A percentile compares a stretch with the other conserved stretches of the same genome.
phyloP scores from a whole-genome alignment of 768 basidiomycete species.

The Xanthoconium purpureum region DNA sequence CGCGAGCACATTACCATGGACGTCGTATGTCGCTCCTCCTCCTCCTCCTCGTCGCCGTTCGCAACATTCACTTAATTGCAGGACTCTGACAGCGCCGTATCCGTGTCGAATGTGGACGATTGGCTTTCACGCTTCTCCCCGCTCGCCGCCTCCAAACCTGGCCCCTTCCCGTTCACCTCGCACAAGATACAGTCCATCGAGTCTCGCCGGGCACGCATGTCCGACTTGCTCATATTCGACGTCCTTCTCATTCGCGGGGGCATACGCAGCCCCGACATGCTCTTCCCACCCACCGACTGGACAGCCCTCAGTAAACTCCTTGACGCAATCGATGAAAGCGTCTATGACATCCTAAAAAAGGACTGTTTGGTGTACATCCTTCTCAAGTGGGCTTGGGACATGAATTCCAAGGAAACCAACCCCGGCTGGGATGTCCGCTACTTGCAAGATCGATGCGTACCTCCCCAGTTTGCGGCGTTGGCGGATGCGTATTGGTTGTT shows the following conservation, averaged over 20 bases:
- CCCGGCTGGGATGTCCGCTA: conserved; percentile 37
- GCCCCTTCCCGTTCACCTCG: conserved; percentile 58
- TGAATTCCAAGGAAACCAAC: conserved; percentile 50
- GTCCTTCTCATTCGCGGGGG: conserved; percentile 66
- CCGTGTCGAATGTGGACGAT: conserved; percentile 16
- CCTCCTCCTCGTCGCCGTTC: not conserved
- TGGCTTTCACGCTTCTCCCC: conserved; percentile 49
- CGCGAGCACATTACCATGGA: conserved; percentile 29
- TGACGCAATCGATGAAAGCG: conserved; percentile 54
- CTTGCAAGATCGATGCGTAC: conserved; percentile 55
- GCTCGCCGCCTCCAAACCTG: conserved; percentile 16
- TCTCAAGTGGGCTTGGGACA: conserved; percentile 75
- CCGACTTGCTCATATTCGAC: conserved; percentile 70
- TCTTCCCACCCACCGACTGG: conserved; percentile 67
- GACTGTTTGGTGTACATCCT: conserved; percentile 80
- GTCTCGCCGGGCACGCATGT: conserved; percentile 56
- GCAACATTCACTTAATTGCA: not conserved
- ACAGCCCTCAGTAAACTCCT: conserved; percentile 55
- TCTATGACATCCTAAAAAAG: conserved; percentile 74
- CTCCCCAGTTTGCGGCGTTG: conserved; percentile 70
- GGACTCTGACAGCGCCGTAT: conserved; percentile 9
- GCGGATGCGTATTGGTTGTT: conserved; percentile 86
- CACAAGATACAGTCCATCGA: conserved; percentile 56
- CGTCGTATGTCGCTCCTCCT: conserved; percentile 20
- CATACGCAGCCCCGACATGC: conserved; percentile 51